phyloP scores from a whole-genome alignment of 2,329 filamentous ascomycete genomes.

The Escovopsis sp. region DNA sequence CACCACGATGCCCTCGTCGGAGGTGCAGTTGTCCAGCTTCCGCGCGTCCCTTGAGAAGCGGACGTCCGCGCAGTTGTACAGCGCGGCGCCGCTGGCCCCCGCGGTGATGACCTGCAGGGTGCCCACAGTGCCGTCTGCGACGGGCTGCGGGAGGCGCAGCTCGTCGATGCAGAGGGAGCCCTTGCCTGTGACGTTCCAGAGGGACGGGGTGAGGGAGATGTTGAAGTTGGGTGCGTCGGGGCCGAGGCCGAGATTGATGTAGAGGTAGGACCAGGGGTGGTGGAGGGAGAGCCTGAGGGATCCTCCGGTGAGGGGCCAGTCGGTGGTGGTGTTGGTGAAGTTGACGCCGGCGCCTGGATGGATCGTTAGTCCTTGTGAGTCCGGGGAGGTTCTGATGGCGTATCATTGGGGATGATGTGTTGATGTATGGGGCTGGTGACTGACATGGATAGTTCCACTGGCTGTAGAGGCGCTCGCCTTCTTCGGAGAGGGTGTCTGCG shows the following conservation, averaged over 20 bases:
- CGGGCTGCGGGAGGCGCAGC: constrained; percentile 38
- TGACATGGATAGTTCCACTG: constrained; percentile 39
- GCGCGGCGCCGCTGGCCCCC: constrained; percentile 39
- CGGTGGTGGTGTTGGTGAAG: constrained; percentile 31
- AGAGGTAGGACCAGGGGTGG: constrained; percentile 38
- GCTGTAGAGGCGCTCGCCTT: constrained; percentile 25
- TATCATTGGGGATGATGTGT: not conserved
- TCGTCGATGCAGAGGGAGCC: constrained; percentile 52
- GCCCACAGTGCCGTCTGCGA: constrained; percentile 46
- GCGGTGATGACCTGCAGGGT: constrained; percentile 57
- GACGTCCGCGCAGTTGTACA: constrained; percentile 68
- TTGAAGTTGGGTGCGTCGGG: constrained; percentile 48
- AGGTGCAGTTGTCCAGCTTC: constrained; percentile 22
- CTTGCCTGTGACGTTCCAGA: constrained; percentile 42
- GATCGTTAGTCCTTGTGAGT: not conserved
- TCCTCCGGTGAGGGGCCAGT: constrained; percentile 38
- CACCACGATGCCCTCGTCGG: constrained; percentile 28
- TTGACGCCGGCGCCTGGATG: constrained; percentile 32
- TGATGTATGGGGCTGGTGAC: constrained; percentile 7
- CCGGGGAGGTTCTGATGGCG: no score
- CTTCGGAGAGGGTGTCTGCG: constrained; percentile 28
- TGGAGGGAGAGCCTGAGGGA: constrained; percentile 33
- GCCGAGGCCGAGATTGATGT: constrained; percentile 38
- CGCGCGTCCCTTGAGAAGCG: constrained; percentile 43
- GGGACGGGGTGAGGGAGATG: constrained; percentile 46